These are phyloP conservation scores for Cnidoscolus chayamansa DNA, from an alignment of 441 rosid species.

Conservation along the genomic window DNA sequence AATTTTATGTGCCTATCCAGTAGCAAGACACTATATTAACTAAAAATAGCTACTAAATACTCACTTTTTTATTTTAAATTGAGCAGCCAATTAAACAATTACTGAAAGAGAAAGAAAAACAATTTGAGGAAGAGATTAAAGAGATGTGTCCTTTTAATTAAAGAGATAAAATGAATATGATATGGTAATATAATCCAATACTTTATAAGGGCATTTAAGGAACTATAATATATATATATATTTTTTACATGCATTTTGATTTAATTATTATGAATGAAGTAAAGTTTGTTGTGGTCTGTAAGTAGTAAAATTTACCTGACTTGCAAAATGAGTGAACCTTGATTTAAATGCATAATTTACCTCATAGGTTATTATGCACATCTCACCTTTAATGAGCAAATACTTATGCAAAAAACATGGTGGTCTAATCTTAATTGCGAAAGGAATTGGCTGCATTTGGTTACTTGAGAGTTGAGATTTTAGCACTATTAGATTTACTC, in stretches of 20 bases:
- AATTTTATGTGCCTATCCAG: background rate
- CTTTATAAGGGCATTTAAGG: background rate
- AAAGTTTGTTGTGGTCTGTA: background rate
- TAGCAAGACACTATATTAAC: background rate
- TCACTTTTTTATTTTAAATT: no score
- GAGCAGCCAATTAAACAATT: no score
- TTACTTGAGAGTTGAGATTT: background rate
- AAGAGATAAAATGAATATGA: background rate
- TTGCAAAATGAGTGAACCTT: background rate
- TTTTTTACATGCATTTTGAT: background rate
- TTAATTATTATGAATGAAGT: background rate
- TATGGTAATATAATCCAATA: background rate
- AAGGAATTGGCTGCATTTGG: background rate
- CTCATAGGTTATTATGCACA: background rate
- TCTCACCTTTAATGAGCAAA: background rate
- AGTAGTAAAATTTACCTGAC: background rate
- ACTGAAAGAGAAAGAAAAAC: no score
- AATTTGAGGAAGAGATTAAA: no score
- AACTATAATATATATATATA: background rate
- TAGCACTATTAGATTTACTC: background rate
- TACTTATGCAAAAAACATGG: background rate
- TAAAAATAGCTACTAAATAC: background rate
- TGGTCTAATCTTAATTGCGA: background rate
- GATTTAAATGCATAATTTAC: no score
- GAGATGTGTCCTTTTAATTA: no score